Conservation (phyloP, 306 rosid genomes). For the Pterocarpus santalinus region DNA sequence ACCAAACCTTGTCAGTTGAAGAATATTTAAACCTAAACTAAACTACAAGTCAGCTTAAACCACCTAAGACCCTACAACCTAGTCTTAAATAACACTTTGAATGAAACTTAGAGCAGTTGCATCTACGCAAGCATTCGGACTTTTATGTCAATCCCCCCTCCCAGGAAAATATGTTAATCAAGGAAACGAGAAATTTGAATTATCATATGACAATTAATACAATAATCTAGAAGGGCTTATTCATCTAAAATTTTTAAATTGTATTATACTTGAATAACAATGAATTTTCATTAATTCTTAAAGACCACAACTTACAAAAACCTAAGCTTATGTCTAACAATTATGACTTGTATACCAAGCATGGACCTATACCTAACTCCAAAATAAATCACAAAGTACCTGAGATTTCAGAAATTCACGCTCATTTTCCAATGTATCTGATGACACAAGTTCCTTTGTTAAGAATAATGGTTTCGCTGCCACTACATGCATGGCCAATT, state of each 20-base stretch:
- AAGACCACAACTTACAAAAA: constrained; percentile 4
- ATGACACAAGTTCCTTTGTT: constrained; percentile 85
- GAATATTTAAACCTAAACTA: constrained; percentile 1
- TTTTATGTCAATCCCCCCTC: constrained; percentile 9
- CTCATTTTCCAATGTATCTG: constrained; percentile 76
- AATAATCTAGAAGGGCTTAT: constrained; percentile 6
- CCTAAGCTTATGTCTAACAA: constrained; percentile 32
- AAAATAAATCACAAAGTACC: constrained; percentile 58
- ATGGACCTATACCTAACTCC: constrained; percentile 3
- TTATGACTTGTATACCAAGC: not conserved
- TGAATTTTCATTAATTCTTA: not conserved
- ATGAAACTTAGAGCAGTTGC: constrained; percentile 22
- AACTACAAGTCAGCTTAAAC: constrained; percentile 35
- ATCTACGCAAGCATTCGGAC: constrained; percentile 11
- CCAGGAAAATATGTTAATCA: not conserved
- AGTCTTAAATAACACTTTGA: constrained; percentile 12
- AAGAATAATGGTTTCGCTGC: constrained; percentile 91
- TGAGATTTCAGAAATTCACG: constrained; percentile 92
- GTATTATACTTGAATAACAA: not conserved
- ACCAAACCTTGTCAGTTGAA: constrained; percentile 12
- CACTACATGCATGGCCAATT: constrained; percentile 94
- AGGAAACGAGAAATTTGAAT: constrained; percentile 6
- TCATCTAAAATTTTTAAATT: not conserved
- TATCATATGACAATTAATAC: not conserved
- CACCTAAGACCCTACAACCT: constrained; percentile 21